Evolutionary conservation across 78 protist genomes (phyloP), one percentile per base, ranked within the genome.

Genomic region (Tieghemostelium lacteum): DNA sequence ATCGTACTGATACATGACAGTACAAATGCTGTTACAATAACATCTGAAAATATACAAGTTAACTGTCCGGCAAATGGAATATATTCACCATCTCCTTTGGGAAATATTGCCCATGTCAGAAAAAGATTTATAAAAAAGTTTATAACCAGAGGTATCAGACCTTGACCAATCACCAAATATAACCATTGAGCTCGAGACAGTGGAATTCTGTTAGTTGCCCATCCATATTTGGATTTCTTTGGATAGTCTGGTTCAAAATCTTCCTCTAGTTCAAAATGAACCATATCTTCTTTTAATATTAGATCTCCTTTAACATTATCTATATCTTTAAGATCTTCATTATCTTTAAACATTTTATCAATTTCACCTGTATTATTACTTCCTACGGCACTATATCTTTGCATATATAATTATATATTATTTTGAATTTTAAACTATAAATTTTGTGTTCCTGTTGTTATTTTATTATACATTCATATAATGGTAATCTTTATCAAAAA

Each of bases 71-170:
- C 10, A 24, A 50, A 78, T 3, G 37, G 4, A 57, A 78, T 78
- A 10, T 6, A 14, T 4, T 69, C 73, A 17, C 55, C 67, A 5
- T 49, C 66, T 0, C 33, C 29, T 33, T 78, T 78, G 10, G 74
- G 69, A 39, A 54, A 78, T 31, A 78, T 78, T 8, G 49, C 7
- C 74, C 75, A 78, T 34, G 88, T 66, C 14, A 78, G 52, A 52
- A 78, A 78, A 58, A 78, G 73, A 66, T 78, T 78, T 49, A 78
- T 22, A 36, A 78, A n/a, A 24, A 78, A 78, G 29, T 78, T 78
- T 5, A 78, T 22, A 24, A 78, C 14, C 10, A 33, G 61, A 20
- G 62, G 19, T 19, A 19, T 75, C 4, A 66, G 28, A 37, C 75
- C 88, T 54, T 78, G 88, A 19, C 12, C n/a, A n/a, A 45, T 58